phyloP scores from a whole-genome alignment of 2,329 filamentous ascomycete genomes.

The Hortaea sp. region DNA sequence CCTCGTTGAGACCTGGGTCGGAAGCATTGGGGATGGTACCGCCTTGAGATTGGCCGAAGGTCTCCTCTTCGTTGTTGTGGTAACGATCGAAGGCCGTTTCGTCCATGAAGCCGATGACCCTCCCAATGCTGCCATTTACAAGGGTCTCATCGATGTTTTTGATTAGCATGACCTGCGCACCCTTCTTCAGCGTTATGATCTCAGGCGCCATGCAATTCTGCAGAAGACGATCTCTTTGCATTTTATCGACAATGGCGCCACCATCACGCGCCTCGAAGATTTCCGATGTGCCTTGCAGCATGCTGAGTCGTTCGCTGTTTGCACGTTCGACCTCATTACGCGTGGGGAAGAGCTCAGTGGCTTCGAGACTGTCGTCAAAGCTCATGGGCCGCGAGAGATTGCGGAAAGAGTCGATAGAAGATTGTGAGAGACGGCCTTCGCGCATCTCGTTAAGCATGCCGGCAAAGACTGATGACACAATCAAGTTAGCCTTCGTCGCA shows the following conservation, averaged over 20 bases:
- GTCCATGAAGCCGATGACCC: constrained; percentile 71
- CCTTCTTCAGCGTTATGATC: constrained; percentile 69
- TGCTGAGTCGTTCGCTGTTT: constrained; percentile 63
- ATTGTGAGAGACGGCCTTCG: constrained; percentile 66
- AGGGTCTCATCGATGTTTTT: constrained; percentile 93
- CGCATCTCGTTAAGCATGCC: constrained; percentile 97
- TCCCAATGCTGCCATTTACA: constrained; percentile 89
- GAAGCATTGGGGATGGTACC: constrained; percentile 22
- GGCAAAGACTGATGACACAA: constrained; percentile 55
- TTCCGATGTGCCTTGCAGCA: constrained; percentile 57
- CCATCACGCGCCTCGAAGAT: constrained; percentile 66
- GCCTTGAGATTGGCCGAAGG: constrained; percentile 12
- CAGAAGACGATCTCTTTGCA: constrained; percentile 65
- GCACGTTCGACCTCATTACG: constrained; percentile 80
- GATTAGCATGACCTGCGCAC: constrained; percentile 98
- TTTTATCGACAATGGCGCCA: constrained; percentile 56
- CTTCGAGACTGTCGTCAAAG: constrained; percentile 64
- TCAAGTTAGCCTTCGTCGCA: not conserved
- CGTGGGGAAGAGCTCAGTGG: constrained; percentile 90
- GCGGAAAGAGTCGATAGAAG: constrained; percentile 68
- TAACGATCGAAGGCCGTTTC: constrained; percentile 38
- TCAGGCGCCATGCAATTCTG: constrained; percentile 90
- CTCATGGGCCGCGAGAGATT: constrained; percentile 59
- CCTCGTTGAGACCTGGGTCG: not conserved
- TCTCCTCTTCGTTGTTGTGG: constrained; percentile 18